Conservation (phyloP, 2,329 filamentous ascomycete genomes). For the Davidsoniella virescens region DNA sequence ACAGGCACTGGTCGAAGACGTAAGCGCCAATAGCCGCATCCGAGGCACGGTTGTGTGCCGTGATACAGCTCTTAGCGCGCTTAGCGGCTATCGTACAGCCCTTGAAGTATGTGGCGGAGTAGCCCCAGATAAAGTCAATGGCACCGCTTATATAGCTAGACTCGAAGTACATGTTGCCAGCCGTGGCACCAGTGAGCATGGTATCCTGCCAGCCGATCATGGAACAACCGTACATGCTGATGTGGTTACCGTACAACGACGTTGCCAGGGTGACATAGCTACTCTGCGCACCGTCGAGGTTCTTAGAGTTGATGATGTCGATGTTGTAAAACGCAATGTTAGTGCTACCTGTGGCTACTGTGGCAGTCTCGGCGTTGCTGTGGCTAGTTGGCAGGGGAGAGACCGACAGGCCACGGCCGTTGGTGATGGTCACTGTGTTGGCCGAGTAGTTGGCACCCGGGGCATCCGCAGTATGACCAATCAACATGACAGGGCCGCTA, state of each 20-base stretch:
- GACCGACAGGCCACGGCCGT: slow-evolving; percentile 16
- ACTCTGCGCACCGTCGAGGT: slow-evolving; percentile 28
- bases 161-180: slow-evolving; percentile 31
- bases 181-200: slow-evolving; percentile 24
- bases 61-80: slow-evolving; percentile 18
- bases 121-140: slow-evolving; percentile 24
- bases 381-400: slow-evolving; percentile 19
- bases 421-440: slow-evolving; percentile 40
- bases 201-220: slow-evolving; percentile 35
- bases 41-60: slow-evolving; percentile 23
- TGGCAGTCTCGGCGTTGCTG: slow-evolving; percentile 36
- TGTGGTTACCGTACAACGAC: slow-evolving; percentile 6
- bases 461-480: slow-evolving; percentile 40
- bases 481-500: slow-evolving; percentile 35
- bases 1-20: slow-evolving; percentile 21
- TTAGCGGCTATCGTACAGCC: slow-evolving; percentile 20
- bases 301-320: slow-evolving; percentile 32
- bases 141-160: slow-evolving; percentile 29
- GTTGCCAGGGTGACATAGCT: slow-evolving; percentile 26
- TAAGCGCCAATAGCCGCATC: slow-evolving; percentile 22
- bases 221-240: slow-evolving; percentile 24
- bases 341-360: slow-evolving; percentile 27
- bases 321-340: slow-evolving; percentile 48
- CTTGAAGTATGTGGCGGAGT: slow-evolving; percentile 26
- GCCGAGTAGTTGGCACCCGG: slow-evolving; percentile 26